Conservation (phyloP, 495 filamentous ascomycete species). For the Penicillium cosmopolitanum region DNA sequence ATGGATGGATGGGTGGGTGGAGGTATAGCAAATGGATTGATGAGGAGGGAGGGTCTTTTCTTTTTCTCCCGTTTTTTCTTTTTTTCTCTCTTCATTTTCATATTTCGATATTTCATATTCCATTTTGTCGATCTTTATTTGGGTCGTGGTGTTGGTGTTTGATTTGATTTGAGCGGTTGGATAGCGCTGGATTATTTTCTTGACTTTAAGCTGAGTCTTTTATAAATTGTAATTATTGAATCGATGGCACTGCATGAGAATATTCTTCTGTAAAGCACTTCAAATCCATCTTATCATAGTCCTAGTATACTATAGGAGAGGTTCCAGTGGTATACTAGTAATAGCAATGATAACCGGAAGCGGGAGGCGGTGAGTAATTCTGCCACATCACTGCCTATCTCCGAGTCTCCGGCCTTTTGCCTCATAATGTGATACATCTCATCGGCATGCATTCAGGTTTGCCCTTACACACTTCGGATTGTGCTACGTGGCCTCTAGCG, state of each 20-base stretch:
- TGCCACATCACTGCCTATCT: no score
- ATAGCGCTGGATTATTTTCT: neutral
- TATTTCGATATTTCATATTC: neutral
- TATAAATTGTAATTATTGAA: conserved; percentile 2
- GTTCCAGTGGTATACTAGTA: no score
- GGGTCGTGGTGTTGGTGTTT: neutral
- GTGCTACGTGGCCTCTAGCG: neutral
- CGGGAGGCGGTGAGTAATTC: no score
- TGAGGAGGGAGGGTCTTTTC: neutral
- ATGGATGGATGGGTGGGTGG: no score
- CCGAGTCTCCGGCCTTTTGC: no score
- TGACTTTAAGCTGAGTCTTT: neutral
- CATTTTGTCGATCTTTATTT: neutral
- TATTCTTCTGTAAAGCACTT: no score
- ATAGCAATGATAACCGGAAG: no score
- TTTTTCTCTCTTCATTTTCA: neutral
- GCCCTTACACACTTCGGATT: neutral
- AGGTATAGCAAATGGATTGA: no score
- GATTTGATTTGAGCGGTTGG: neutral
- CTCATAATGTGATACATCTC: neutral
- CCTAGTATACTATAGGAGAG: no score
- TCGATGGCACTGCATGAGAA: neutral
- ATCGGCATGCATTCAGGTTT: neutral
- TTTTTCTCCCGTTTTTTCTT: neutral
- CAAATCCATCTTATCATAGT: no score